Evolutionary conservation across 1,284 basidiomycete genomes (phyloP), one percentile per base, ranked within the genome.

Genomic region (Agroathelia rolfsii): DNA sequence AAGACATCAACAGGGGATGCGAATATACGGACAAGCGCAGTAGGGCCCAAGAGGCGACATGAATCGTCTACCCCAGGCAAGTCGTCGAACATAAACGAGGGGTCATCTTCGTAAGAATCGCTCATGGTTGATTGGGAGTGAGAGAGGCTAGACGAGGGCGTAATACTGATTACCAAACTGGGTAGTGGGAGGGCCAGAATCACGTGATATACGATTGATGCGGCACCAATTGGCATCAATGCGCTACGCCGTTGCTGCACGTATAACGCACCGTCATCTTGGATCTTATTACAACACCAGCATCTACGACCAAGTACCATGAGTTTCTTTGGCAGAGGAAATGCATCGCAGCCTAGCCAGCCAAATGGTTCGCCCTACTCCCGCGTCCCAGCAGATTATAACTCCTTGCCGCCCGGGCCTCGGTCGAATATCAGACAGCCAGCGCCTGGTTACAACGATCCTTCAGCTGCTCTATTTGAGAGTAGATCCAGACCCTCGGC

Each of bases 21-120:
- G 11, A 38, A 27, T 20, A 30, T 22, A 50, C 66, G 49, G 47
- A 77, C 77, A 44, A 81, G 56, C 9, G 76, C 78, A 13, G 74
- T 79, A 24, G 76, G 76, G 3, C 77, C 78, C 4, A 81, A 56
- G 2, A 81, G 62, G 41, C 66, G 61, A 53, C 77, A 81, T 48
- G 74, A 78, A 30, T 50, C 64, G 27, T 62, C 59, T 16, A 77
- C 59, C 32, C 61, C 62, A 24, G 72, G 64, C 38, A 64, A 57
- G 15, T 55, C 53, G 35, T 48, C 48, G 6, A 47, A 41, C 13
- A 50, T 36, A n/a, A n/a, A n/a, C n/a, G n/a, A n/a, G n/a, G n/a
- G n/a, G n/a, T n/a, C n/a, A n/a, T n/a, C n/a, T n/a, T n/a, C n/a
- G n/a, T n/a, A n/a, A n/a, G n/a, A n/a, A n/a, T n/a, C n/a, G n/a